A percentile compares a stretch with the other conserved stretches of the same genome.
Conservation (phyloP, 345 rosid species). For the Syzygium jambos region DNA sequence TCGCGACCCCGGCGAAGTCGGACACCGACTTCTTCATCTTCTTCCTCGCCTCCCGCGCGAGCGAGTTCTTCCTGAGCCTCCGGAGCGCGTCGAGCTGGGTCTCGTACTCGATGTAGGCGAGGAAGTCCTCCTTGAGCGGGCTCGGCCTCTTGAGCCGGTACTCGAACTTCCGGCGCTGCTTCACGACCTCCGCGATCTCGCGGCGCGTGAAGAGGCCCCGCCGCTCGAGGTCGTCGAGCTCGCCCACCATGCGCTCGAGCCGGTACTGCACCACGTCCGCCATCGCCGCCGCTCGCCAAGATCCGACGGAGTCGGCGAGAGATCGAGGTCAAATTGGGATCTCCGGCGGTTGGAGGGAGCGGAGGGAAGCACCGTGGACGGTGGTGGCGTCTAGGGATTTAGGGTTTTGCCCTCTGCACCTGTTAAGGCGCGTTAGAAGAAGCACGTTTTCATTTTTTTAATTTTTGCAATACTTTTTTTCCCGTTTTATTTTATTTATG, state of each 20-base stretch:
- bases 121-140: conserved; percentile 74
- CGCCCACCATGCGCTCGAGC: conserved; percentile 91
- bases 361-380: not conserved
- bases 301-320: not conserved
- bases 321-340: not conserved
- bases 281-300: conserved; percentile 20
- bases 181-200: conserved; percentile 79
- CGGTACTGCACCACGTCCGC: conserved; percentile 95
- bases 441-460: not conserved
- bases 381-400: conserved; percentile 6
- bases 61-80: conserved; percentile 54
- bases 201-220: conserved; percentile 58
- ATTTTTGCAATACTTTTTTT: not conserved
- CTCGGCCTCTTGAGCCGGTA: conserved; percentile 85
- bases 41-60: conserved; percentile 15
- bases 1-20: conserved; percentile 55
- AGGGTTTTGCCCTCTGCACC: not conserved
- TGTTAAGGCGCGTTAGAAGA: not conserved
- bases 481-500: not conserved
- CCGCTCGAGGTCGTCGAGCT: conserved; percentile 83
- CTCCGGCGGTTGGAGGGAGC: not conserved
- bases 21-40: conserved; percentile 48
- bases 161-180: conserved; percentile 87
- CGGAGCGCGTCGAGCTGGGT: conserved; percentile 67
- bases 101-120: conserved; percentile 83